phyloP scores from a whole-genome alignment of 164 flowering plant species.

The Tinospora cordifolia region DNA sequence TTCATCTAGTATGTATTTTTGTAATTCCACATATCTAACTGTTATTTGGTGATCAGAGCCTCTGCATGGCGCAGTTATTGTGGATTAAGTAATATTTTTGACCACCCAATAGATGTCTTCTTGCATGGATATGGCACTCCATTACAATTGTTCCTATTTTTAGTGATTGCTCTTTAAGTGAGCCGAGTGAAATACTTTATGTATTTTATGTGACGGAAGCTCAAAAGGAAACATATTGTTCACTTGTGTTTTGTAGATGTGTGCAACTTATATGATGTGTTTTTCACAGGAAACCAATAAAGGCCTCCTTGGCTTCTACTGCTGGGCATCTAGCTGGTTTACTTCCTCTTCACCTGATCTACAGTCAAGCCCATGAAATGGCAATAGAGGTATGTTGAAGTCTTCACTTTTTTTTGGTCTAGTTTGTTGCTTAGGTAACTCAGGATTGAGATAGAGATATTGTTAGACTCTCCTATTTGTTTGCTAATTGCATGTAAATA shows the following conservation, averaged over 20 bases:
- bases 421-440: background rate
- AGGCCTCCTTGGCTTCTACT: constrained; percentile 90
- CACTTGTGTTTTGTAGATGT: background rate
- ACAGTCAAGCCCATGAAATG: constrained; percentile 93
- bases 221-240: background rate
- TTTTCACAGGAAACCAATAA: constrained; percentile 69
- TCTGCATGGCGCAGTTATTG: background rate
- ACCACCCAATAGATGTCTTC: background rate
- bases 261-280: constrained; percentile 3
- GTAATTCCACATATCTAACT: background rate
- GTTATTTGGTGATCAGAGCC: background rate
- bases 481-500: too few relatives aligned
- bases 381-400: constrained; percentile 68
- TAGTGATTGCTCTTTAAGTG: background rate
- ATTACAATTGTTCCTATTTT: background rate
- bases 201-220: background rate
- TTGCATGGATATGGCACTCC: background rate
- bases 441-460: background rate
- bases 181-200: background rate
- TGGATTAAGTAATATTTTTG: background rate
- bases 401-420: background rate
- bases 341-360: constrained; percentile 91
- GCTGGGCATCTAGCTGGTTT: constrained; percentile 93
- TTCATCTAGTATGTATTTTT: background rate
- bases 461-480: background rate